Conservation (phyloP, 2,329 filamentous ascomycete genomes). For the Chrysosphaeria jannelii region DNA sequence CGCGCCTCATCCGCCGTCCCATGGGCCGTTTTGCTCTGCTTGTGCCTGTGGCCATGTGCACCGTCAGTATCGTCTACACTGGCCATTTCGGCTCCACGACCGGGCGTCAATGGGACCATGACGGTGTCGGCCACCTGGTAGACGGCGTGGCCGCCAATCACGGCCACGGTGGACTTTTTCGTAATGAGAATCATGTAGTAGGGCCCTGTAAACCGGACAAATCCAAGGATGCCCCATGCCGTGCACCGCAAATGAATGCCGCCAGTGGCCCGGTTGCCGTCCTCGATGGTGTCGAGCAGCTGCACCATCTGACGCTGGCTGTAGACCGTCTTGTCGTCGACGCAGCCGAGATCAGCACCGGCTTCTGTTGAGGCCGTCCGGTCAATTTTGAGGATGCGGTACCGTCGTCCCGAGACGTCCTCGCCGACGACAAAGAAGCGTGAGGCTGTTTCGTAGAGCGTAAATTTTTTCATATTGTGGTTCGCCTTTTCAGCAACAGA, state of each 20-base stretch:
- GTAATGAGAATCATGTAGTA: slow-evolving; percentile 96
- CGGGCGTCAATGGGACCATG: slow-evolving; percentile 56
- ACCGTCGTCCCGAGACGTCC: slow-evolving; percentile 66
- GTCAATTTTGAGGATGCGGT: slow-evolving; percentile 83
- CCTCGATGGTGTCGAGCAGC: slow-evolving; percentile 77
- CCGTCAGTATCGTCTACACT: slow-evolving; percentile 4
- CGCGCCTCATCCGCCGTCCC: slow-evolving; percentile 48
- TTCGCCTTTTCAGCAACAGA: slow-evolving; percentile 5
- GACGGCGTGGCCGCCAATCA: slow-evolving; percentile 85
- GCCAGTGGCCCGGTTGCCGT: slow-evolving; percentile 74
- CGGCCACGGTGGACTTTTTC: slow-evolving; percentile 82
- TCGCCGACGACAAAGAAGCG: slow-evolving; percentile 85
- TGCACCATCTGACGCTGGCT: slow-evolving; percentile 76
- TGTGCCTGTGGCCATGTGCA: neutral
- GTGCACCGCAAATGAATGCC: slow-evolving; percentile 72
- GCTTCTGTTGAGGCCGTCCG: slow-evolving; percentile 40
- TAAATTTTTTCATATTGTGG: slow-evolving; percentile 78
- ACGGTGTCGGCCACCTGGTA: slow-evolving; percentile 91
- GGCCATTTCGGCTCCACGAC: slow-evolving; percentile 12
- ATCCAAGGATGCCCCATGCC: slow-evolving; percentile 80
- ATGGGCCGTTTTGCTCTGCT: slow-evolving; percentile 1
- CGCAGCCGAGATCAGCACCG: slow-evolving; percentile 47
- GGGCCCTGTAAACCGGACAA: slow-evolving; percentile 80
- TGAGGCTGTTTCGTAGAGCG: slow-evolving; percentile 82
- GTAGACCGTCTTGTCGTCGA: slow-evolving; percentile 88